Evolutionary conservation across 345 rosid genomes (phyloP), one percentile per base, ranked within the genome.

Genomic region (Conringia planisiliqua): DNA sequence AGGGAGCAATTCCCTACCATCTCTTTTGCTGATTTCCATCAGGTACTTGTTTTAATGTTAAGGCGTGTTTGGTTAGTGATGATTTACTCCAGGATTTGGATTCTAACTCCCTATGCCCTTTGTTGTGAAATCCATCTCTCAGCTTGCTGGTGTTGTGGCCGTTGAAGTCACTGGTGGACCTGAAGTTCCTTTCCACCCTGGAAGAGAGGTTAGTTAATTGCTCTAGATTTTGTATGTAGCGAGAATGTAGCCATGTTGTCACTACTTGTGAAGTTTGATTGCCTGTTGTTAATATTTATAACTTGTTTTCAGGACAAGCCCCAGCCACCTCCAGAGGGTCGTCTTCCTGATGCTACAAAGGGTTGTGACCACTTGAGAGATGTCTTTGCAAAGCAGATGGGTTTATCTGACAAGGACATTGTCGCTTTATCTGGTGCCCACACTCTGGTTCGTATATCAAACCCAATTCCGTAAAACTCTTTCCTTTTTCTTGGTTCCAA

Each of bases 131-230:
- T 68, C 17, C 7, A 33, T 5, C 4, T 6, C 22, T 50, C 9
- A 94, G 98, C 82, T 91, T 58, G 97, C 97, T 62, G 98, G 97
- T 68, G 93, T 94, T 68, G 96, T 94, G 14, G 98, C 84, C 12
- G 92, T 91, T n/a, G 97, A 91, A 82, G 42, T 91, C 36, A 90
- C 98, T 14, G 98, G 98, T 38, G 97, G 98, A n/a, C 98, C 98
- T 71, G 98, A 94, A 24, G 9, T 94, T 57, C 96, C 96, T 12
- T 91, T 94, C 86, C 98, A 94, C 82, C 95, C 97, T 0, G 98
- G 96, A 66, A 88, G 97, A 82, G 92, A 85, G 97, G 97, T 90
- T 32, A 63, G 87, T 83, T 83, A 42, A 3, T 18, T 18, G 24
- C n/a, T 48, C 8, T 62, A 17, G 24, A 73, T 43, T 43, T 33